Evolutionary conservation across 306 rosid genomes (phyloP), one percentile per base, ranked within the genome.

Genomic region (Acacia acuminata): DNA sequence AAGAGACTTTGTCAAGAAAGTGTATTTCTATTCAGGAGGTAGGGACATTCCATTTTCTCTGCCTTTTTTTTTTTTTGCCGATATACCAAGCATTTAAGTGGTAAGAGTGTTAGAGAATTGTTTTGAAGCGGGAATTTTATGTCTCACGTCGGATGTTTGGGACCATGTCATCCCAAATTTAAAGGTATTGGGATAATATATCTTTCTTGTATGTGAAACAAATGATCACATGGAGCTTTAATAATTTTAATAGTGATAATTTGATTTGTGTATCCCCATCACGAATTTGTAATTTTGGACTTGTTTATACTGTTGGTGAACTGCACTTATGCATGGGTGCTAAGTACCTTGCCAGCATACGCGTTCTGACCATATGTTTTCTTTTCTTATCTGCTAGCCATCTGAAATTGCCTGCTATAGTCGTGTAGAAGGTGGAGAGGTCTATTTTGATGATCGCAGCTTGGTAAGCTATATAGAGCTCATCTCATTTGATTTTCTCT

Each of bases 351-450:
- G 38, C 8, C 13, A 40, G 15, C 50, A 16, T 34, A 9, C 27
- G 48, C 67, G 61, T 58, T 76, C 76, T 79, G 71, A 85, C 63
- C 16, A 60, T 22, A 11, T 20, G n/a, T 77, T 50, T 85, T 68
- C 73, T 77, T 80, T 56, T 79, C 78, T 84, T 73, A 45, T 87
- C 60, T 83, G 76, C 79, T 69, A 94, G 99, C 98, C 99, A 40
- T 86, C 90, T 82, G 98, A 96, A 83, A 71, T 96, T 88, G 98
- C 88, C 30, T 90, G 93, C 88, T 96, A 91, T 85, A 94, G 98
- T 83, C 96, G 97, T 68, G 94, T 74, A n/a, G 98, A 96, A 88
- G 97, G 92, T 1, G 98, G 99, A 72, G 91, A 91, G 71, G 97
- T 96, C 67, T 81, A 42, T 87, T 96, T 96, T 66, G 97, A 96